A percentile compares a stretch with the other conserved stretches of the same genome.
Conservation (phyloP, 140 eudicot genomes). For the Flaveria floridana region DNA sequence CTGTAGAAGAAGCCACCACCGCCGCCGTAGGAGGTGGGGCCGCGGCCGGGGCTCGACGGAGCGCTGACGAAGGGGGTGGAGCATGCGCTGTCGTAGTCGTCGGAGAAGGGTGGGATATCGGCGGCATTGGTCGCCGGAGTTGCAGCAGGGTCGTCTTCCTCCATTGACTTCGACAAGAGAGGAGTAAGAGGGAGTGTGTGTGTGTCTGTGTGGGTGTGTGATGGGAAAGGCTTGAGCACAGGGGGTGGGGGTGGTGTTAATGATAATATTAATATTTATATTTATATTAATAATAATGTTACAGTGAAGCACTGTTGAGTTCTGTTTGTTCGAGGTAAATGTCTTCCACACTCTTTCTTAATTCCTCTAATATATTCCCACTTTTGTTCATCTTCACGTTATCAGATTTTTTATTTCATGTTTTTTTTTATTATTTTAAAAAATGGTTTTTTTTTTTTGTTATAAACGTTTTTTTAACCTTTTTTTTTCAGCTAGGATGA, state of each 20-base stretch:
- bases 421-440: no score
- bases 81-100: conserved; percentile 58
- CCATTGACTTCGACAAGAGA: conserved; percentile 33
- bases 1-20: conserved; percentile 66
- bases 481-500: no score
- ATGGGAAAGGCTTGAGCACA: conserved; percentile 7
- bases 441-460: no score
- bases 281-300: background rate
- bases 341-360: conserved; percentile 16
- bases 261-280: background rate
- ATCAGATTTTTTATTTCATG: background rate
- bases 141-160: conserved; percentile 26
- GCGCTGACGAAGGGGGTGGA: conserved; percentile 71
- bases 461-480: no score
- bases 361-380: conserved; percentile 19
- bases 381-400: background rate
- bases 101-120: conserved; percentile 23
- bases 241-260: background rate
- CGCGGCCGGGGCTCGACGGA: conserved; percentile 69
- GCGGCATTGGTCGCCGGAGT: conserved; percentile 37
- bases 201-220: background rate
- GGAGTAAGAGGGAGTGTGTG: background rate
- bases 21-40: conserved; percentile 5
- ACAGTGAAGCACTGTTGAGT: background rate
- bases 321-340: conserved; percentile 21